phyloP scores from a whole-genome alignment of 495 filamentous ascomycete species.

The Trichocladium antarcticum region DNA sequence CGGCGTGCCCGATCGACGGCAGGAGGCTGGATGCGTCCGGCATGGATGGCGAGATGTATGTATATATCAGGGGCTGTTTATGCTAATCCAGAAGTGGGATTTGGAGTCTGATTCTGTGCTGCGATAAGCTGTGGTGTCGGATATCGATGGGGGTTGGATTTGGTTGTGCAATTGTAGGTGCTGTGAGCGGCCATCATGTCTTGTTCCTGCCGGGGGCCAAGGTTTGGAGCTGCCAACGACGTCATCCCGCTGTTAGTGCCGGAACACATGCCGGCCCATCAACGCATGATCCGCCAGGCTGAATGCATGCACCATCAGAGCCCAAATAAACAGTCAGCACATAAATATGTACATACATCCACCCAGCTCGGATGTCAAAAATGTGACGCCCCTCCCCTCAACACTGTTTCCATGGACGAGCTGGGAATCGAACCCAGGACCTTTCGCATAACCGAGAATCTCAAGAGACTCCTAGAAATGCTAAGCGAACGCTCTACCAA shows the following conservation, averaged over 20 bases:
- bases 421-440: constrained; percentile 14
- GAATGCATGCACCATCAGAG: not conserved
- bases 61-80: too few species aligned
- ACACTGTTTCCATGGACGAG: constrained; percentile 8
- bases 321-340: too few species aligned
- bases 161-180: too few species aligned
- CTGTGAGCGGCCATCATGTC: not conserved
- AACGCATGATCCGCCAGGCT: not conserved
- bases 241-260: not conserved
- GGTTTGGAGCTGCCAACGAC: not conserved
- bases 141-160: too few species aligned
- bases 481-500: constrained; percentile 16
- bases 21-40: constrained; percentile 39
- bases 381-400: too few species aligned
- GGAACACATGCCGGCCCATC: not conserved
- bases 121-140: too few species aligned
- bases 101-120: too few species aligned
- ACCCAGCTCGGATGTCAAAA: too few species aligned
- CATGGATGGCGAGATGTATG: constrained; percentile 21
- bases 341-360: too few species aligned
- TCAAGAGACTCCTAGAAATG: not conserved
- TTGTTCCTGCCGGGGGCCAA: not conserved
- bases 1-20: constrained; percentile 80
- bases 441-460: constrained; percentile 6
- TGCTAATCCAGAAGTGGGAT: too few species aligned